Evolutionary conservation across 23 red algal species (phyloP).

Genomic region (Gracilaria domingensis): DNA sequence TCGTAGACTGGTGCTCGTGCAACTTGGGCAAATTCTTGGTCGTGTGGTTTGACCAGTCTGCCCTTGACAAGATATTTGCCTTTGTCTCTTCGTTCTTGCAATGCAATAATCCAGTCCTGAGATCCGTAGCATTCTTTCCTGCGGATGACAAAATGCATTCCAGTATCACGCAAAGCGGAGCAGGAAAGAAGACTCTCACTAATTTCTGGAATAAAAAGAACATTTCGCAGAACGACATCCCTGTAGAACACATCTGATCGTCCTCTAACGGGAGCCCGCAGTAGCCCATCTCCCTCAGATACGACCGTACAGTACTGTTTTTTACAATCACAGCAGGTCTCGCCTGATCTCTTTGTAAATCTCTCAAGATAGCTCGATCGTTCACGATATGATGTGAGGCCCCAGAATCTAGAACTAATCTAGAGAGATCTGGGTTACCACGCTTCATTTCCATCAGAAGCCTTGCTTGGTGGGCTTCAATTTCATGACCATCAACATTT

Average conservation of each 20-base stretch:
- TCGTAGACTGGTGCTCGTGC: neutral
- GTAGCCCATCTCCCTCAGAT: neutral
- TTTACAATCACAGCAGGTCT: neutral
- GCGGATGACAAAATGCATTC: neutral
- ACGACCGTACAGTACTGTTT: neutral
- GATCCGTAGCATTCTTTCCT: neutral
- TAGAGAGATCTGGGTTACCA: neutral
- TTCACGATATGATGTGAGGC: neutral
- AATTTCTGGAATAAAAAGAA: constrained; percentile 17
- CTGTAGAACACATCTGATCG: neutral
- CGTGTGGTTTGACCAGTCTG: too few species aligned
- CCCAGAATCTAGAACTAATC: neutral
- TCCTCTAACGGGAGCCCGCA: neutral
- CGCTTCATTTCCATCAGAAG: neutral
- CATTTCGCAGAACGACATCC: neutral
- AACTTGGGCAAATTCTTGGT: neutral
- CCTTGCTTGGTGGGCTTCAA: neutral
- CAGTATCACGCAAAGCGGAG: constrained; percentile 11
- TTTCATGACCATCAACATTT: too few species aligned
- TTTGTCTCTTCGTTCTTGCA: neutral
- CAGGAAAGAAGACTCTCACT: constrained; percentile 11
- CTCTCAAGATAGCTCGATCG: neutral
- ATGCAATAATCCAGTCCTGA: neutral
- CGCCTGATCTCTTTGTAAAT: neutral
- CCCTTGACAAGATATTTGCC: neutral